Evolutionary conservation across 2,329 filamentous ascomycete genomes (phyloP), one percentile per base, ranked within the genome.

Genomic region (Capronia epimyces): DNA sequence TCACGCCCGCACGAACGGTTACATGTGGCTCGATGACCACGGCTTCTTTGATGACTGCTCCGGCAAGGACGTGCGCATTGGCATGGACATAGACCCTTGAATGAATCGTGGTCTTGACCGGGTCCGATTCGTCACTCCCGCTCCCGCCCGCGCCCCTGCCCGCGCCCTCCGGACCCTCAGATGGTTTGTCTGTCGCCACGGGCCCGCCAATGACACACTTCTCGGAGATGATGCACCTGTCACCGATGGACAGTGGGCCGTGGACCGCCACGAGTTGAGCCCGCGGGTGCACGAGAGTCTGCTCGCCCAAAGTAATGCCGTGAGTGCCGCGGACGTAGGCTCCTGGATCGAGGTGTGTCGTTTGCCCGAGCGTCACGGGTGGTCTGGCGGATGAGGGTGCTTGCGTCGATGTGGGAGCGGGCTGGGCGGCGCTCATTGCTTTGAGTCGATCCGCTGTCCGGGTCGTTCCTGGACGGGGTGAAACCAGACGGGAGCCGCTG

Each of bases 211-310:
- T 68, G 0, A 68, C 53, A 39, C 62, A 65, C 55, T 74, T 74
- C 63, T 97, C 93, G 60, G 86, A 82, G 37, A 97, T 76, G 40
- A 95, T 86, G 62, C 87, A 93, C 46, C 85, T 82, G 52, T 87
- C 82, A 21, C 90, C 89, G 53, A 95, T 80, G 22, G 83, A 82
- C 59, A 97, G 82, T 37, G 89, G 84, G 3, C 89, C 89, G 45
- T 84, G 77, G 50, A 82, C 82, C 7, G 91, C 85, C 63, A 89
- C 86, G 50, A 96, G 78, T 55, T 84, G 82, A 13, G 84, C 81
- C 43, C 90, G 87, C 1, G 93, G 90, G 63, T 97, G 91, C n/a
- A 98, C 71, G 5, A 96, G 80, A 2, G 82, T 84, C 63, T 89
- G 83, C 20, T 86, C 77, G 50, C 84, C 84, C 56, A 97, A 82